Percentiles rank a stretch among this genome's conserved stretches.
These are phyloP conservation scores for Monilinia fructigena DNA, from an alignment of 2,329 filamentous ascomycete genomes.

Conservation along the genomic window DNA sequence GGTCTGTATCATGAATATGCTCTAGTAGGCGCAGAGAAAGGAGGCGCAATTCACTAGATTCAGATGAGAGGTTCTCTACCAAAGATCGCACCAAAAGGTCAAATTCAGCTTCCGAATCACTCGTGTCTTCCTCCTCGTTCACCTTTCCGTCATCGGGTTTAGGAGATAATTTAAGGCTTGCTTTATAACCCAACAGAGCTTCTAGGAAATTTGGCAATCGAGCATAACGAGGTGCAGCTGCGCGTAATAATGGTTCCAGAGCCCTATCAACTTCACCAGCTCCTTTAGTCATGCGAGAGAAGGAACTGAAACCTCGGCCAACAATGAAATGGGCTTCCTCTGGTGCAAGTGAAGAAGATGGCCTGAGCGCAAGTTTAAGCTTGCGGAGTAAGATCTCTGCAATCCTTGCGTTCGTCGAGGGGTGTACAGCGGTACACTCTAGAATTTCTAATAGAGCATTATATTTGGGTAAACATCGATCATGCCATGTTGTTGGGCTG, in stretches of 20 bases:
- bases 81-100: conserved; percentile 64
- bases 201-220: conserved; percentile 65
- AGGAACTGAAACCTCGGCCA: conserved; percentile 71
- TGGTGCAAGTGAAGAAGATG: conserved; percentile 57
- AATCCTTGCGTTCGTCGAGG: conserved; percentile 65
- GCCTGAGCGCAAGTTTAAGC: conserved; percentile 62
- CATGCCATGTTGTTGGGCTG: conserved; percentile 60
- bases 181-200: conserved; percentile 58
- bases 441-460: conserved; percentile 65
- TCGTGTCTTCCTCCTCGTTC: conserved; percentile 18
- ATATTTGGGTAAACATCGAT: conserved; percentile 64
- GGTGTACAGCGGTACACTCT: conserved; percentile 60
- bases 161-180: conserved; percentile 32
- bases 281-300: conserved; percentile 63
- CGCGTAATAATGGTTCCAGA: conserved; percentile 64
- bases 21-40: conserved; percentile 71
- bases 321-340: conserved; percentile 71
- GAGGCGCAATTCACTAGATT: conserved; percentile 72
- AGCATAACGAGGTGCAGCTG: conserved; percentile 64
- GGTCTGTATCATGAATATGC: conserved; percentile 52
- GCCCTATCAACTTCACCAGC: conserved; percentile 57
- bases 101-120: conserved; percentile 50
- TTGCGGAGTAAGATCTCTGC: conserved; percentile 65
- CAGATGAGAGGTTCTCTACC: conserved; percentile 69
- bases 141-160: conserved; percentile 17